Evolutionary conservation across 2,329 filamentous ascomycete species (phyloP).

Genomic region (Didymellaceae sp.): DNA sequence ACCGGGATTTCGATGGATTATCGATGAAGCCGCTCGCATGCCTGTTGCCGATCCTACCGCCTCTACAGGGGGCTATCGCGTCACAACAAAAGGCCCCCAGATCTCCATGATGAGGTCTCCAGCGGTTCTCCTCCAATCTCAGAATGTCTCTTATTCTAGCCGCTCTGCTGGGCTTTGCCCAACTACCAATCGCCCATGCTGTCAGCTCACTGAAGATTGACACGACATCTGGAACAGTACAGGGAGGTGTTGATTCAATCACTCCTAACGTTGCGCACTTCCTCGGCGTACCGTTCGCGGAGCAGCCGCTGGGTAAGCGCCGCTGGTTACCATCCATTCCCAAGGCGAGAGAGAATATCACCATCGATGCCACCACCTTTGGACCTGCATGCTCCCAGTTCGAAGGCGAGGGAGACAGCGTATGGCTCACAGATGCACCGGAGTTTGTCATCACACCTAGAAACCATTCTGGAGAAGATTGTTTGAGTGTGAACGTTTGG

Average conservation of each 20-base stretch:
- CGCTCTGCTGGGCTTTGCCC: constrained; percentile 17
- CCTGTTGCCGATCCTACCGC: constrained; percentile 12
- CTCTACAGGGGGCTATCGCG: background rate
- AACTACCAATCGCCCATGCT: constrained; percentile 20
- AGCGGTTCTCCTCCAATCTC: background rate
- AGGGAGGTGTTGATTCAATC: constrained; percentile 42
- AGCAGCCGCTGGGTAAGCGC: constrained; percentile 40
- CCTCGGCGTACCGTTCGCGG: constrained; percentile 48
- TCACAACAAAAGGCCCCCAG: constrained; percentile 7
- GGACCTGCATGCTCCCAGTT: constrained; percentile 40
- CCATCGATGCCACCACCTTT: constrained; percentile 37
- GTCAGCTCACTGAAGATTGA: constrained; percentile 27
- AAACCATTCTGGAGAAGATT: constrained; percentile 51
- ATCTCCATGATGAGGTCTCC: background rate
- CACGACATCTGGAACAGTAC: constrained; percentile 38
- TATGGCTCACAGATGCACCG: constrained; percentile 35
- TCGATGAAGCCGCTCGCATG: constrained; percentile 8
- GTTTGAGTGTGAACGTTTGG: constrained; percentile 57
- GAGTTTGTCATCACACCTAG: constrained; percentile 30
- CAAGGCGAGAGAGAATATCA: constrained; percentile 23
- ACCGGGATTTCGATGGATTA: constrained; percentile 5
- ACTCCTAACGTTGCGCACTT: constrained; percentile 49
- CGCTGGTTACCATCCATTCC: constrained; percentile 43
- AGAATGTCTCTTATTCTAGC: constrained; percentile 18
- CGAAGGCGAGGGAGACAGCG: constrained; percentile 22